A percentile compares a stretch with the other conserved stretches of the same genome.
Evolutionary conservation across 257 asterid species (phyloP).

Genomic region (Solanum bulbocastanum): DNA sequence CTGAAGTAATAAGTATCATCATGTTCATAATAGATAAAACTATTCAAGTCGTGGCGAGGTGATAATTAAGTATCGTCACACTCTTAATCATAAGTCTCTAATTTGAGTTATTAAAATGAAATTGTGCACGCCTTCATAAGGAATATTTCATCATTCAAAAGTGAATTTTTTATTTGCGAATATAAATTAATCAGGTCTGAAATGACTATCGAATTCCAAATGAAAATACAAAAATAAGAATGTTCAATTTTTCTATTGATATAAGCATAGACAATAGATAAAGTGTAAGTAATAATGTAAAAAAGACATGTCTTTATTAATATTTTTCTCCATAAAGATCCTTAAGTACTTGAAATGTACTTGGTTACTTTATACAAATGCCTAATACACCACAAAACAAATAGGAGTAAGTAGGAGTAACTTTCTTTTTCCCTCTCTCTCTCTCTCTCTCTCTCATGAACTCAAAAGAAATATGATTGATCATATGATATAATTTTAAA

Average conservation of each 20-base stretch:
- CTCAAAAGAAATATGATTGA: background rate
- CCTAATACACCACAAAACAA: background rate
- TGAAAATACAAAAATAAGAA: background rate
- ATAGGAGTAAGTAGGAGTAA: background rate
- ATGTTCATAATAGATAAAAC: background rate
- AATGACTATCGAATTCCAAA: background rate
- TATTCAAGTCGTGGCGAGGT: background rate
- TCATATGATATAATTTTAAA: background rate
- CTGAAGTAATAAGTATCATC: background rate
- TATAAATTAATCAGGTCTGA: background rate
- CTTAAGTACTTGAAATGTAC: background rate
- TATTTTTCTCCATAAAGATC: conserved; percentile 9
- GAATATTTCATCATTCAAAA: background rate
- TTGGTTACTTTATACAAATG: conserved; percentile 9
- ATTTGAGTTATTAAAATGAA: background rate
- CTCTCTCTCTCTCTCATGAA: background rate
- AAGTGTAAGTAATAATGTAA: background rate
- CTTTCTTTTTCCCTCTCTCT: background rate
- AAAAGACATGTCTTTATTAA: background rate
- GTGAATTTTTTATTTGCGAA: background rate
- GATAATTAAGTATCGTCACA: background rate
- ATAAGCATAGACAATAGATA: background rate
- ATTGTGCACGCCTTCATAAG: background rate
- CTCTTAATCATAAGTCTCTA: background rate
- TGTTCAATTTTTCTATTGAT: background rate